These are phyloP conservation scores for Anisogramma anomala DNA, from an alignment of 2,329 filamentous ascomycete genomes.

Conservation along the genomic window DNA sequence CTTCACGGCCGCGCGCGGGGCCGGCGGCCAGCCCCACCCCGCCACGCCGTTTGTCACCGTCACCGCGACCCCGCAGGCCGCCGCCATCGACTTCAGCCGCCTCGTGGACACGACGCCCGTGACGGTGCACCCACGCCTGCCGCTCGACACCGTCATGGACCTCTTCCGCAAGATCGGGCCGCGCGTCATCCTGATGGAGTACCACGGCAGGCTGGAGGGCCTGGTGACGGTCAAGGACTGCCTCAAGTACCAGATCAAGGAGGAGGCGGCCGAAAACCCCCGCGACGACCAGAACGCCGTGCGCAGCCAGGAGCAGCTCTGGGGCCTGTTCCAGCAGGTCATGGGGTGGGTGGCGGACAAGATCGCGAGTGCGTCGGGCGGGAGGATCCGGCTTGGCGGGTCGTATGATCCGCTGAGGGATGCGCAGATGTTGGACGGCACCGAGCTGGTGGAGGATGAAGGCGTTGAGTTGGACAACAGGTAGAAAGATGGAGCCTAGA, in stretches of 20 bases:
- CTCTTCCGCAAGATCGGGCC: slow-evolving; percentile 97
- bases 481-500: not conserved
- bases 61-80: slow-evolving; percentile 13
- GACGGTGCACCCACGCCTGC: slow-evolving; percentile 78
- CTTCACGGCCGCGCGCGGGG: slow-evolving; percentile 45
- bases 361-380: slow-evolving; percentile 41
- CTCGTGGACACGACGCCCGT: slow-evolving; percentile 86
- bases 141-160: slow-evolving; percentile 96
- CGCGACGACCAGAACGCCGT: slow-evolving; percentile 44
- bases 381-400: slow-evolving; percentile 41
- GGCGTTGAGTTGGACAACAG: slow-evolving; percentile 13
- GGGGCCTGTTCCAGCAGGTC: slow-evolving; percentile 42
- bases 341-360: slow-evolving; percentile 49
- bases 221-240: slow-evolving; percentile 96
- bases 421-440: slow-evolving; percentile 36
- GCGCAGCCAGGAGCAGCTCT: slow-evolving; percentile 53
- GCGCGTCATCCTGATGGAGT: slow-evolving; percentile 83
- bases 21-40: slow-evolving; percentile 9
- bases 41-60: slow-evolving; percentile 37
- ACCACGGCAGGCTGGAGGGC: slow-evolving; percentile 70
- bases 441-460: slow-evolving; percentile 37
- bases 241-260: slow-evolving; percentile 93
- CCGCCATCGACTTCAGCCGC: slow-evolving; percentile 63
- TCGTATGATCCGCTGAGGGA: slow-evolving; percentile 25
- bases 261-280: slow-evolving; percentile 71